These are phyloP conservation scores for Paecilomyces dactylethromorphus DNA, from an alignment of 2,329 filamentous ascomycete genomes.

Conservation along the genomic window DNA sequence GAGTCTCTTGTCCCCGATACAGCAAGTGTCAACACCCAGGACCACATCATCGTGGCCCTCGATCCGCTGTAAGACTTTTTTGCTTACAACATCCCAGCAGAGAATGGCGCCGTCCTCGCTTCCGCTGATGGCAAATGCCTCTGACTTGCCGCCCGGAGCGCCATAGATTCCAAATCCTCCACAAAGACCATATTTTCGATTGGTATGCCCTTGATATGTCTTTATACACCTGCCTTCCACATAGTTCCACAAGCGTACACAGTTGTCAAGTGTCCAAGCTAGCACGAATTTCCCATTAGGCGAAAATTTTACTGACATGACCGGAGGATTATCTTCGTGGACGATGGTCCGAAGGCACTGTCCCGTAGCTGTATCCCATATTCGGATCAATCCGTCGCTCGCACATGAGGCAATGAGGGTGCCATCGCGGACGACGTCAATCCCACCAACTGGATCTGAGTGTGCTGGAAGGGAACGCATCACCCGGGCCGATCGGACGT, in stretches of 20 bases:
- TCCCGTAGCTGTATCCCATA: slow-evolving; percentile 93
- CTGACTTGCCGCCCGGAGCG: slow-evolving; percentile 20
- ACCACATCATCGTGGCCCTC: slow-evolving; percentile 53
- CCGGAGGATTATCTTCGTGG: slow-evolving; percentile 89
- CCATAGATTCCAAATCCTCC: slow-evolving; percentile 72
- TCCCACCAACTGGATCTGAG: slow-evolving; percentile 86
- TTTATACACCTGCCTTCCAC: slow-evolving; percentile 86
- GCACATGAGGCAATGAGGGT: slow-evolving; percentile 89
- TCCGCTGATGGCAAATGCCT: slow-evolving; percentile 69
- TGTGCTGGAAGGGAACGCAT: slow-evolving; percentile 93
- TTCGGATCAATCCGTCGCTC: slow-evolving; percentile 82
- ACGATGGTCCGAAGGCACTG: slow-evolving; percentile 93
- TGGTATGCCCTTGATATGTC: slow-evolving; percentile 90
- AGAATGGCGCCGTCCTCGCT: slow-evolving; percentile 82
- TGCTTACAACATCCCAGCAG: slow-evolving; percentile 85
- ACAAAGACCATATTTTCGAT: slow-evolving; percentile 75
- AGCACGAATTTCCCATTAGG: slow-evolving; percentile 92
- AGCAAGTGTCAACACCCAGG: slow-evolving; percentile 54
- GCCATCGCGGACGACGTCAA: slow-evolving; percentile 88
- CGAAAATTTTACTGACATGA: slow-evolving; percentile 83
- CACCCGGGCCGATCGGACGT: slow-evolving; percentile 76
- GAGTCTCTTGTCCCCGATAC: slow-evolving; percentile 39
- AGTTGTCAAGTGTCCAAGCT: slow-evolving; percentile 85
- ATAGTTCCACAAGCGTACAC: slow-evolving; percentile 91
- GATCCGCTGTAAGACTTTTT: slow-evolving; percentile 68